Conservation (phyloP, 179 eudicot genomes). For the Camellia oleifera region DNA sequence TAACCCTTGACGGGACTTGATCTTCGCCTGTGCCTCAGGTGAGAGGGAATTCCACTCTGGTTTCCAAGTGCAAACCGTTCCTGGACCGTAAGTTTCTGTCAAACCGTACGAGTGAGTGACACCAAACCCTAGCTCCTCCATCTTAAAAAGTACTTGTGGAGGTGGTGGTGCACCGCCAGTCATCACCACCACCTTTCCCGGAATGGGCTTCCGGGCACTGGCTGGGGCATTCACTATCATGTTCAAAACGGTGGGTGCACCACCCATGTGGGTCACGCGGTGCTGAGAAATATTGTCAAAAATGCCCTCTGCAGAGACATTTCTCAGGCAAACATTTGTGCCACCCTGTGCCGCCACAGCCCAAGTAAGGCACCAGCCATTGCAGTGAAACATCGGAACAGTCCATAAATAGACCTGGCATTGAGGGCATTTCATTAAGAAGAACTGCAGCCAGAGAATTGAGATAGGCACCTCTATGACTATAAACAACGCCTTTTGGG, state of each 20-base stretch:
- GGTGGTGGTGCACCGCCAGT: slow-evolving; percentile 88
- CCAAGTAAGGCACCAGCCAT: slow-evolving; percentile 89
- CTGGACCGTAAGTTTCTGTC: slow-evolving; percentile 83
- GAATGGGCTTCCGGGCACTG: slow-evolving; percentile 39
- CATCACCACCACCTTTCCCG: slow-evolving; percentile 50
- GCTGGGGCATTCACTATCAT: slow-evolving; percentile 54
- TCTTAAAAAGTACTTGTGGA: slow-evolving; percentile 49
- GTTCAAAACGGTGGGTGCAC: slow-evolving; percentile 82
- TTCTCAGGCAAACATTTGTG: slow-evolving; percentile 65
- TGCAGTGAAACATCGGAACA: slow-evolving; percentile 92
- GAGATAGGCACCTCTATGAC: slow-evolving; percentile 85
- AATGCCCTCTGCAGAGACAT: slow-evolving; percentile 49
- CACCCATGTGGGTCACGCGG: slow-evolving; percentile 64
- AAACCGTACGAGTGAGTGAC: slow-evolving; percentile 71
- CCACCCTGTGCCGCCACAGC: slow-evolving; percentile 82
- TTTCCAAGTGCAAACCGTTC: slow-evolving; percentile 69
- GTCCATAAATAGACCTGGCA: slow-evolving; percentile 81
- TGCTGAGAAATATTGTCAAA: slow-evolving; percentile 42
- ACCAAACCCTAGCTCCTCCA: slow-evolving; percentile 72
- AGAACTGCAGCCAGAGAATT: slow-evolving; percentile 61
- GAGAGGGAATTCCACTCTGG: slow-evolving; percentile 74
- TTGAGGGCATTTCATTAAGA: slow-evolving; percentile 49
- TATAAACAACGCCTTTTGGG: slow-evolving; percentile 83
- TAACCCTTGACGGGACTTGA: slow-evolving; percentile 75
- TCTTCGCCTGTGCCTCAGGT: slow-evolving; percentile 37